These are phyloP conservation scores for Yamadazyma olivae DNA, from an alignment of 805 yeast species.

Conservation along the genomic window DNA sequence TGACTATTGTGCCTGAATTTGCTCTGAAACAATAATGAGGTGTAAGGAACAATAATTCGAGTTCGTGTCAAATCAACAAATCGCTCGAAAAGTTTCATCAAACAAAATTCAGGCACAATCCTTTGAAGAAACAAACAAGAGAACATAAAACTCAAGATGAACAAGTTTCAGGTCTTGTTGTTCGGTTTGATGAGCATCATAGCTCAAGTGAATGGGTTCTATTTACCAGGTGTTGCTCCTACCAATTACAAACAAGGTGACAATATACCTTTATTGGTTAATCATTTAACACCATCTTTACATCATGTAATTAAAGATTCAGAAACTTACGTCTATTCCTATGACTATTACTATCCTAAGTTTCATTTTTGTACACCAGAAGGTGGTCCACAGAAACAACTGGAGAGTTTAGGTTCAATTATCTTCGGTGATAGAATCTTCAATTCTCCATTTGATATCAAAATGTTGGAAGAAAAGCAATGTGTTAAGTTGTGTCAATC, in stretches of 20 bases:
- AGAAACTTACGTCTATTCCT: slow-evolving; percentile 63
- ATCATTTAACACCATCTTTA: slow-evolving; percentile 82
- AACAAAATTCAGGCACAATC: too few relatives aligned
- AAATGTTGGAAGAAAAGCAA: slow-evolving; percentile 67
- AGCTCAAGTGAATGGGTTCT: slow-evolving; percentile 65
- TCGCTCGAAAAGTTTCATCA: too few relatives aligned
- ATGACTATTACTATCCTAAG: slow-evolving; percentile 78
- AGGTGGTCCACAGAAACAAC: slow-evolving; percentile 65
- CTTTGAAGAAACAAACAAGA: too few relatives aligned
- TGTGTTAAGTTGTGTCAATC: slow-evolving; percentile 69
- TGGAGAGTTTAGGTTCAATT: slow-evolving; percentile 89
- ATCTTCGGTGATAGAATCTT: slow-evolving; percentile 94
- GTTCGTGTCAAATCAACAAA: too few relatives aligned
- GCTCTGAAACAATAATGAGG: too few relatives aligned
- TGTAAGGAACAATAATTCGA: too few relatives aligned
- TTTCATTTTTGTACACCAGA: slow-evolving; percentile 82
- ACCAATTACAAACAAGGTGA: slow-evolving; percentile 79
- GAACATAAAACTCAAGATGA: too few relatives aligned
- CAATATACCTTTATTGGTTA: slow-evolving; percentile 73
- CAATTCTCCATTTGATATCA: slow-evolving; percentile 82
- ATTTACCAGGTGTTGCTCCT: slow-evolving; percentile 96
- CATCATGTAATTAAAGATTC: slow-evolving; percentile 30
- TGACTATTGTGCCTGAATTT: too few relatives aligned
- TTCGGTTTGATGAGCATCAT: too few relatives aligned
- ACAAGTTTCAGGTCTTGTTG: too few relatives aligned